Base-by-base conservation (phyloP, 2,329 filamentous ascomycete species). In the Berkeleyomyces basicola region DNA sequence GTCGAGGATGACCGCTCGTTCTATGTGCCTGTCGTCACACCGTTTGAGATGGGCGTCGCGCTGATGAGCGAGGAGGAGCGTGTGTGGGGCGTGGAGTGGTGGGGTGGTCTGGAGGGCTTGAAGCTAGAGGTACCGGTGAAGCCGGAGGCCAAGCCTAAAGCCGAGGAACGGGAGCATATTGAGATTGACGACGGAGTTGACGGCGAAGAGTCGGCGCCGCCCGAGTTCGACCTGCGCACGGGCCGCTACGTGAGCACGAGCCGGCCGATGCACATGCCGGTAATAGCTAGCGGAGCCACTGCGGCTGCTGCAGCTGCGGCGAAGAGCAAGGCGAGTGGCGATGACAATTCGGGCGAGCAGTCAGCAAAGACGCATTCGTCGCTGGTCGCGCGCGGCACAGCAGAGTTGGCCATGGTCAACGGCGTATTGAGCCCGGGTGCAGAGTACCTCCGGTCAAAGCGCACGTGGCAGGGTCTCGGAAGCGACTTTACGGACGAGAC, bases 381-480 rank as follows among this genome's bases (percentile, higher is more conserved):
- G 63, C 74, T 97, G 36, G 78, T 84, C 10, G 84, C 82, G 70
- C 78, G 84, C 68, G 70, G 73, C 62, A 65, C 72, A 61, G 84
- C 86, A 2, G 87, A 95, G 67, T 68, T 97, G 16, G 86, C 89
- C 0, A 84, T 85, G 55, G 83, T 97, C 67, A 92, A 91, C 60
- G 90, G 90, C 5, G 82, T 92, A 0, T 78, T 87, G n/a, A 97
- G 92, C 55, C 93, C 93, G 0, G 93, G 90, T 0, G 93, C 93
- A 0, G 89, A 96, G 71, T 97, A 82, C 68, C 75, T 99, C 66
- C 82, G 86, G 40, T 87, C 86, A 3, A 82, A 91, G 69, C 77
- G 93, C 63, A 95, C 89, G 3, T 99, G 93, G 93, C 87, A 87
- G 70, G 93, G 93, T 0, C 74, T 99, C 33, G 93, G 93, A 0